These are phyloP conservation scores for Hypholoma sublateritium DNA, from an alignment of 768 basidiomycete species.

Conservation along the genomic window DNA sequence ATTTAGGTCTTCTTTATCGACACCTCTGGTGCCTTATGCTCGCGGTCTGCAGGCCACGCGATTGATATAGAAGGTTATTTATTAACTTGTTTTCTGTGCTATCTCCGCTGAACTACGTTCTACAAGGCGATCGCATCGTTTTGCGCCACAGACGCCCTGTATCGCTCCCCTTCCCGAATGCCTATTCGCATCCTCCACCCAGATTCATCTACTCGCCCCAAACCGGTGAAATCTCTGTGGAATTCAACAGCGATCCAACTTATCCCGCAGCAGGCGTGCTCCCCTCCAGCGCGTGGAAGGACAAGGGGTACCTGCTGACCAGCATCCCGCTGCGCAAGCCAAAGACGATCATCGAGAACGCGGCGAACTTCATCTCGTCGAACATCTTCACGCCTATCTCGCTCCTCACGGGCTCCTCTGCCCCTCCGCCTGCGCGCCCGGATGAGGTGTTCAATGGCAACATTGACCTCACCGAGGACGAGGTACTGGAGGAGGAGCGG, in stretches of 20 bases:
- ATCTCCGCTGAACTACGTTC: neutral
- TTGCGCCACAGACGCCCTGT: conserved; percentile 77
- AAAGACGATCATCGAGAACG: conserved; percentile 68
- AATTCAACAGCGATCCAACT: conserved; percentile 63
- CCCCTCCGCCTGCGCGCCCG: conserved; percentile 47
- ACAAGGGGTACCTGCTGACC: conserved; percentile 60
- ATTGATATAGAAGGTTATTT: conserved; percentile 70
- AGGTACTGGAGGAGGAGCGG: conserved; percentile 76
- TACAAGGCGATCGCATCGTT: conserved; percentile 61
- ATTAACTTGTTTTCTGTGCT: neutral
- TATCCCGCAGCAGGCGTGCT: conserved; percentile 44
- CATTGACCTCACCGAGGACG: conserved; percentile 76
- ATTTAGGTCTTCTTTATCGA: conserved; percentile 83
- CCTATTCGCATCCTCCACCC: conserved; percentile 75
- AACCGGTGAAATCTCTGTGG: conserved; percentile 58
- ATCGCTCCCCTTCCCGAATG: conserved; percentile 76
- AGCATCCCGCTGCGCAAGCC: conserved; percentile 70
- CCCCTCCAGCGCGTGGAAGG: conserved; percentile 50
- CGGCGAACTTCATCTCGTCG: conserved; percentile 62
- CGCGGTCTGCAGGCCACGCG: conserved; percentile 78
- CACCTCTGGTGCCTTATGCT: conserved; percentile 72
- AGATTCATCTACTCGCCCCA: conserved; percentile 58
- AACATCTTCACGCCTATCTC: conserved; percentile 61
- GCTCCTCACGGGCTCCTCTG: conserved; percentile 41
- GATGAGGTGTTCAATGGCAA: conserved; percentile 67